Conservation (phyloP, 441 rosid species). For the Flueggea neowawraea region DNA sequence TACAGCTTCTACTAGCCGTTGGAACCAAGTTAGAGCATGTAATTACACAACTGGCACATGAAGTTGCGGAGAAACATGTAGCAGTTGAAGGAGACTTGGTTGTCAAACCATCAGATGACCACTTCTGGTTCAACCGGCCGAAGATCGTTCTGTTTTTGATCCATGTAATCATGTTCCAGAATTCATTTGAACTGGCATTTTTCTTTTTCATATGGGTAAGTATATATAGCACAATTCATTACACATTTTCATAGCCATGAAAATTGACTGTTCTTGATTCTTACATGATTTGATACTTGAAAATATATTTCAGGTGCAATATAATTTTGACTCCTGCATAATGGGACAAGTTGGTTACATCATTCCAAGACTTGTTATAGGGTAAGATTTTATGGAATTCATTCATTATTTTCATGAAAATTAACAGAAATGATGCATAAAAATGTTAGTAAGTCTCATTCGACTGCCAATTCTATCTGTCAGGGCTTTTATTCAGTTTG, state of each 20-base stretch:
- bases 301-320: conserved; percentile 47
- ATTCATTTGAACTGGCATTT: conserved; percentile 72
- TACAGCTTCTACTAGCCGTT: conserved; percentile 75
- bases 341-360: conserved; percentile 59
- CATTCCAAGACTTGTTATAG: conserved; percentile 66
- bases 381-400: conserved; percentile 33
- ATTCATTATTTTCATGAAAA: not conserved
- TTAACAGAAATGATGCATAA: not conserved
- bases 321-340: conserved; percentile 70
- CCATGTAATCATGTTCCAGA: conserved; percentile 77
- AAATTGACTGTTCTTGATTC: not conserved
- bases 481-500: conserved; percentile 70
- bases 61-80: conserved; percentile 72
- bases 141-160: conserved; percentile 53
- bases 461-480: not conserved
- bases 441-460: not conserved
- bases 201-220: conserved; percentile 69
- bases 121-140: conserved; percentile 67
- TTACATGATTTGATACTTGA: not conserved
- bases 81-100: conserved; percentile 72
- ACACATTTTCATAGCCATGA: not conserved
- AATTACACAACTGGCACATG: conserved; percentile 65
- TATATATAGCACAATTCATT: not conserved
- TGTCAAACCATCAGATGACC: conserved; percentile 72
- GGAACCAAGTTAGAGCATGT: conserved; percentile 86